Conservation (phyloP, 2,329 filamentous ascomycete species). For the Tolypocladium paradoxum region DNA sequence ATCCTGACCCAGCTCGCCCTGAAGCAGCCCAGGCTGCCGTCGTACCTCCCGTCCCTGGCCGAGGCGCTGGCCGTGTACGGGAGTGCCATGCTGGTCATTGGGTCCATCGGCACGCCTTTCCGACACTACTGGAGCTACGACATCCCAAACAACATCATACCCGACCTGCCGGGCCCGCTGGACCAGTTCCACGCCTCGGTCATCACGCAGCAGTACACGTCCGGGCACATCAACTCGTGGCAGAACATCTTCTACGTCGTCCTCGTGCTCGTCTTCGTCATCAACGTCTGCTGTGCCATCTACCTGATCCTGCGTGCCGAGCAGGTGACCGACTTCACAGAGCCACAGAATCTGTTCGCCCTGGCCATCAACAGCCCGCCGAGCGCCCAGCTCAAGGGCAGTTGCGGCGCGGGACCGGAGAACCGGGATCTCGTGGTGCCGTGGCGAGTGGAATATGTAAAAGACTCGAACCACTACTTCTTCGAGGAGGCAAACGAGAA, state of each 20-base stretch:
- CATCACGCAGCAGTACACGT: slow-evolving; percentile 58
- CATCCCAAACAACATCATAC: slow-evolving; percentile 21
- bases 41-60: slow-evolving; percentile 52
- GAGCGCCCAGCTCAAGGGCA: slow-evolving; percentile 23
- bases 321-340: slow-evolving; percentile 67
- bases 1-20: slow-evolving; percentile 44
- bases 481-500: slow-evolving; percentile 25
- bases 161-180: slow-evolving; percentile 27
- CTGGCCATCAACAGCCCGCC: slow-evolving; percentile 53
- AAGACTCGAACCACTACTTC: slow-evolving; percentile 29
- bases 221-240: slow-evolving; percentile 48
- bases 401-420: slow-evolving; percentile 26
- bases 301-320: slow-evolving; percentile 47
- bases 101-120: slow-evolving; percentile 49
- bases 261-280: slow-evolving; percentile 52
- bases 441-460: slow-evolving; percentile 29
- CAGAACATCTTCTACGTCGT: slow-evolving; percentile 58
- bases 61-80: slow-evolving; percentile 64
- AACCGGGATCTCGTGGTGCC: slow-evolving; percentile 26
- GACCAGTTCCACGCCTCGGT: slow-evolving; percentile 55
- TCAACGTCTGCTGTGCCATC: slow-evolving; percentile 53
- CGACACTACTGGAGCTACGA: slow-evolving; percentile 41
- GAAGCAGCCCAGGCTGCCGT: slow-evolving; percentile 27
- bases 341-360: slow-evolving; percentile 65
- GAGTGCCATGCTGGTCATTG: slow-evolving; percentile 53